Evolutionary conservation across 208 protist genomes (phyloP).

Genomic region (Leishmania gerbilli): DNA sequence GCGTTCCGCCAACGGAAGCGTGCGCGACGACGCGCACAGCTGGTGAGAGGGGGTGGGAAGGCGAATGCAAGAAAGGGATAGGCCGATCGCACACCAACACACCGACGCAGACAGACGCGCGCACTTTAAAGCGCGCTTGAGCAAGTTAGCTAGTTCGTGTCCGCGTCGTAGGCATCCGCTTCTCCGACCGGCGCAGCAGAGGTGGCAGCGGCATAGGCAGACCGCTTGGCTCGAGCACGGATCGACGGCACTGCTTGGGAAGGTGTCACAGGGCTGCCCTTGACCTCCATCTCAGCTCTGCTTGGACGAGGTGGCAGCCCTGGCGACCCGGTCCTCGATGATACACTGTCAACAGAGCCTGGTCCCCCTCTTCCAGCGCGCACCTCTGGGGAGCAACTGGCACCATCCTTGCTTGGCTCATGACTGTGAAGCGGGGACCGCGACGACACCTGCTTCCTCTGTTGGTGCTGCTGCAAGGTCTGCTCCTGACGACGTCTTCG

Average conservation of each 20-base stretch:
- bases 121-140: neutral
- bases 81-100: neutral
- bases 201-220: neutral
- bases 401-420: constrained; percentile 3
- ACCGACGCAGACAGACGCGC: neutral
- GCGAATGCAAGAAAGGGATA: neutral
- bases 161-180: constrained; percentile 14
- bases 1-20: neutral
- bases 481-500: constrained; percentile 26
- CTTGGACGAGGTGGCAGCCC: constrained; percentile 10
- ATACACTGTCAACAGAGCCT: constrained; percentile 2
- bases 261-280: neutral
- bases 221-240: neutral
- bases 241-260: constrained; percentile 18
- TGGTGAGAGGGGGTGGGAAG: neutral
- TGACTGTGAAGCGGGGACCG: constrained; percentile 1
- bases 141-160: neutral
- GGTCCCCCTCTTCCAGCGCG: neutral
- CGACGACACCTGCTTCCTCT: constrained; percentile 3
- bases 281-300: neutral
- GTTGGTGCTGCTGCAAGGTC: constrained; percentile 5
- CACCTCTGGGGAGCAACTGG: constrained; percentile 16
- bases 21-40: neutral
- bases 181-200: neutral
- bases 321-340: constrained; percentile 15